Base-by-base conservation (phyloP, 352 stramenopile genomes). In the Pythium coloratum region DNA sequence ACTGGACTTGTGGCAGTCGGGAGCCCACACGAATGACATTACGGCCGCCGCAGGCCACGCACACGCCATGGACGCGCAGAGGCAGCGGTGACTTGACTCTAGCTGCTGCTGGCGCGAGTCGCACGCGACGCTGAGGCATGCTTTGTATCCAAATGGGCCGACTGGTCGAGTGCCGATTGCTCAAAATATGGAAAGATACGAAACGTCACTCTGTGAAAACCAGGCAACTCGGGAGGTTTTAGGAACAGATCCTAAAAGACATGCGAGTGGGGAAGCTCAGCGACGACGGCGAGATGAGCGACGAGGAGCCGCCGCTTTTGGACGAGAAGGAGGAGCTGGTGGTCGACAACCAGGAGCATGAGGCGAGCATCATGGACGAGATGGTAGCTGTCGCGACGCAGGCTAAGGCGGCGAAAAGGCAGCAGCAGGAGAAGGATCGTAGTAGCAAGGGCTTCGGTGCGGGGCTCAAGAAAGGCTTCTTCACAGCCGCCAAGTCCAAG, bases 401-500 rank as follows among this genome's bases (percentile, higher is more conserved):
- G 14, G 86, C 86, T 13, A 88, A 84, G 59, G 71, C 75, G n/a
- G 64, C 70, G 32, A 92, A 86, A 55, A 68, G 73, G 1, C 72
- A 71, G 33, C 69, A 76, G 34, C 75, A 81, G 26, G 75, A 88
- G 20, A 75, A 77, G 33, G 73, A 81, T 62, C 75, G 79, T 33
- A 81, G 71, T 49, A 69, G 62, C 50, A 84, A 70, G 42, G 64
- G 64, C 44, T 92, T 94, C 59, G 86, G 84, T 2, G 59, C 76
- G 24, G 86, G 86, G 12, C 70, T 94, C 20, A 89, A 86, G 67
- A 90, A 87, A 36, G 86, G 86, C 0, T 94, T 94, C 66, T 90
- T 94, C 56, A 42, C 18, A 32, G 13, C 28, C 56, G 13, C 55
- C 46, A 57, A 5, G 13, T 20, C 12, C 13, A 59, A 55, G 50